Evolutionary conservation across 805 yeast genomes (phyloP).

Genomic region (Metschnikowia cubensis): DNA sequence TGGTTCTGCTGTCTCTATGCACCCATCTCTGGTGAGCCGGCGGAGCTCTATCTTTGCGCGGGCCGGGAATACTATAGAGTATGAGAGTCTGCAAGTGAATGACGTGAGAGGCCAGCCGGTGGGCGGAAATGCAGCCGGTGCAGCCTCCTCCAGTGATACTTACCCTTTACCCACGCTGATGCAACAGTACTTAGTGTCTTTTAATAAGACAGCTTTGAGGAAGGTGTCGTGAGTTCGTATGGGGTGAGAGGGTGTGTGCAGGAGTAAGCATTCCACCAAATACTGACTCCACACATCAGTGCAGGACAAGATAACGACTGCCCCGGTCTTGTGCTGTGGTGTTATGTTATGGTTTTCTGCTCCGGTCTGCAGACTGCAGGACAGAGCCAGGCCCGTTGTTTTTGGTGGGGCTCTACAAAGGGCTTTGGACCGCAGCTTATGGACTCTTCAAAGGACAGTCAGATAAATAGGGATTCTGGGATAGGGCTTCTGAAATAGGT

Average conservation of each 20-base stretch:
- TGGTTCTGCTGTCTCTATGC: not conserved
- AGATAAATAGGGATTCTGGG: too few relatives aligned
- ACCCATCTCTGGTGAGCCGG: not conserved
- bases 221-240: not conserved
- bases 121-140: not conserved
- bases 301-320: too few relatives aligned
- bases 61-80: not conserved
- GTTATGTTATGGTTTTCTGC: too few relatives aligned
- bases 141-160: not conserved
- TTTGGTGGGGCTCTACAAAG: too few relatives aligned
- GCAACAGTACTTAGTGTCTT: conserved; percentile 9
- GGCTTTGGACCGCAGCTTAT: too few relatives aligned
- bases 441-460: too few relatives aligned
- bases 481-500: too few relatives aligned
- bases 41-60: not conserved
- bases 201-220: conserved; percentile 2
- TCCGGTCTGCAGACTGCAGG: too few relatives aligned
- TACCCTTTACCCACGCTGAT: conserved; percentile 10
- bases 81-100: conserved; percentile 1
- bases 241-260: not conserved
- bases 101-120: not conserved
- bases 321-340: too few relatives aligned
- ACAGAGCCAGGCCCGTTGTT: too few relatives aligned
- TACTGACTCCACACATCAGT: too few relatives aligned
- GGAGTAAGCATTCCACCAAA: too few relatives aligned